phyloP scores from a whole-genome alignment of 306 rosid genomes.

The Castanospermum australe region DNA sequence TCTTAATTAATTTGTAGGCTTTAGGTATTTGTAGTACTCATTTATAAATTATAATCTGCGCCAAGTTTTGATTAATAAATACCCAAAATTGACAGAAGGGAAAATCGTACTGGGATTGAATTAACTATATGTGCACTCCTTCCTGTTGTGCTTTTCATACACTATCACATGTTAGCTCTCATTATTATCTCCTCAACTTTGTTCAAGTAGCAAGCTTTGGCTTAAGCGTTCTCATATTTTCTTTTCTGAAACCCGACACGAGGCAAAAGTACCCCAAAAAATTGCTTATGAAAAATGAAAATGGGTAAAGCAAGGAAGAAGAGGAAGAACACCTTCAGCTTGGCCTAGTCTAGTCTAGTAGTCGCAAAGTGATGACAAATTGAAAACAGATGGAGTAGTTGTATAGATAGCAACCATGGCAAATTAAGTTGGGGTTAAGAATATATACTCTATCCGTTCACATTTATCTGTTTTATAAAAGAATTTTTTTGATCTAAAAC shows the following conservation, averaged over 20 bases:
- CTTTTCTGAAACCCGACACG: background rate
- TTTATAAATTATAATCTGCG: background rate
- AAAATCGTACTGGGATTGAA: background rate
- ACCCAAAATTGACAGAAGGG: background rate
- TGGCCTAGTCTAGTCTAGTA: background rate
- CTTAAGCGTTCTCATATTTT: background rate
- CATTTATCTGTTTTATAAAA: too few relatives aligned
- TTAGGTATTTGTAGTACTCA: background rate
- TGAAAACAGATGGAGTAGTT: background rate
- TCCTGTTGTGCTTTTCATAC: background rate
- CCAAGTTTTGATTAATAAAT: background rate
- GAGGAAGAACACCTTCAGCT: background rate
- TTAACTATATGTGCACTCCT: background rate
- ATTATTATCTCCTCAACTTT: conserved; percentile 5
- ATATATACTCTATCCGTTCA: too few relatives aligned
- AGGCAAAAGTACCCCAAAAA: background rate
- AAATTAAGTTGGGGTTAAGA: background rate
- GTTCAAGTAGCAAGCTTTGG: background rate
- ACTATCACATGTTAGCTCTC: background rate
- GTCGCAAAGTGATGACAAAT: background rate
- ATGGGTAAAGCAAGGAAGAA: background rate
- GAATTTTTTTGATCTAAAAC: too few relatives aligned
- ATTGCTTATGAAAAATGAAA: background rate
- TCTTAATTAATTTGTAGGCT: background rate
- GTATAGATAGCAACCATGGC: background rate